Evolutionary conservation across 257 asterid genomes (phyloP), one percentile per base, ranked within the genome.

Genomic region (Fraxinus excelsior): DNA sequence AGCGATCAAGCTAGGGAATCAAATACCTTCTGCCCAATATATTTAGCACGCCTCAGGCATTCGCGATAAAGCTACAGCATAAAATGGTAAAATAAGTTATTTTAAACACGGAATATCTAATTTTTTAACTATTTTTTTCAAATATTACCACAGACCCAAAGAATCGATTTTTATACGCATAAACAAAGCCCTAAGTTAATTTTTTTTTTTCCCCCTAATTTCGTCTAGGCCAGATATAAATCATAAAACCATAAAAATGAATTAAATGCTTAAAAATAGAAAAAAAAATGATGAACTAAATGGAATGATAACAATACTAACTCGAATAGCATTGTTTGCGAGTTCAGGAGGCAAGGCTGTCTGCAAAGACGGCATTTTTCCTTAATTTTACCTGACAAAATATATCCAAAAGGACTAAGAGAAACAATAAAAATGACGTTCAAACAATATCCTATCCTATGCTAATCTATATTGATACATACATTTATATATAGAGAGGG

Each of bases 271-370:
- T 37, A 18, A 34, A 26, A 70, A 74, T 73, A 18, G 32, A 34
- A 16, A 35, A 46, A 2, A 31, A 31, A 26, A 73, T 21, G 65
- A 21, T 9, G 70, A 83, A 80, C 71, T 23, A 21, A 74, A 77
- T 5, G 12, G 56, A 78, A 60, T 62, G 76, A 71, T 2, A 18
- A 51, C 1, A 81, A 37, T 28, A 78, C 91, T 80, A 29, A 94
- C 97, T 82, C 98, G 84, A 82, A 93, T 82, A 53, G 87, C 85
- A 73, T 93, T 95, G 87, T 91, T 90, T 72, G 98, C 99, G 16
- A 95, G 96, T 87, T 93, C 99, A 49, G 99, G 98, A 40, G 99
- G 98, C 84, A 94, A 82, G 14, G 97, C 94, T 42, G 97, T 86
- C 84, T 92, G 97, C 74, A 94, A 88, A 72, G 98, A 91, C 72